Conservation (phyloP, 768 basidiomycete species). For the Boletus barrowsii region DNA sequence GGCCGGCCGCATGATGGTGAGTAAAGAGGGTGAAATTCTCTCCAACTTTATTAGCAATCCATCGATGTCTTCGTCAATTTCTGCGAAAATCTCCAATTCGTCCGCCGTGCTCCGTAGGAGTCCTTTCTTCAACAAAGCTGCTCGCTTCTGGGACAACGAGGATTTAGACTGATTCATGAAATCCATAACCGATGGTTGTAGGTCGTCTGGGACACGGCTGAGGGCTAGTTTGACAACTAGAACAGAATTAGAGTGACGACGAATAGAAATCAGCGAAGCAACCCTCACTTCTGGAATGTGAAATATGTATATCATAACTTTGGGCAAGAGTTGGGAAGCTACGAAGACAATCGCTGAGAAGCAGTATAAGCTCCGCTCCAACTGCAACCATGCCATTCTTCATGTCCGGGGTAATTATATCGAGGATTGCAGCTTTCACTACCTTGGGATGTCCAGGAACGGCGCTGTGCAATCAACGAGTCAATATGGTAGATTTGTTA, state of each 20-base stretch:
- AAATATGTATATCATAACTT: slow-evolving; percentile 73
- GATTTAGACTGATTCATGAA: slow-evolving; percentile 67
- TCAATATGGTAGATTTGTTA: background rate
- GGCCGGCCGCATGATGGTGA: slow-evolving; percentile 44
- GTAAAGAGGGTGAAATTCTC: slow-evolving; percentile 54
- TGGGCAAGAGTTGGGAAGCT: slow-evolving; percentile 67
- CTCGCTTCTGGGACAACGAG: slow-evolving; percentile 64
- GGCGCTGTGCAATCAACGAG: slow-evolving; percentile 35
- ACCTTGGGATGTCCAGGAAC: slow-evolving; percentile 72
- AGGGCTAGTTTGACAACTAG: slow-evolving; percentile 67
- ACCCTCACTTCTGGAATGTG: slow-evolving; percentile 69
- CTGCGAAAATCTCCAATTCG: slow-evolving; percentile 68
- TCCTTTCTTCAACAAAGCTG: slow-evolving; percentile 65
- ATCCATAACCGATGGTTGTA: slow-evolving; percentile 56
- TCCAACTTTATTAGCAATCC: slow-evolving; percentile 53
- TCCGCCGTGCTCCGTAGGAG: slow-evolving; percentile 65
- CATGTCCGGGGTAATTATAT: slow-evolving; percentile 78
- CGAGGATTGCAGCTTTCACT: slow-evolving; percentile 74
- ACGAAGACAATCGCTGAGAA: slow-evolving; percentile 64
- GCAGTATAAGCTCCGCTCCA: slow-evolving; percentile 68
- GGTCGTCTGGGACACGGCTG: slow-evolving; percentile 55
- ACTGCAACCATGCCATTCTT: slow-evolving; percentile 62
- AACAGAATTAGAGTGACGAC: slow-evolving; percentile 4
- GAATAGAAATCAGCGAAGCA: background rate
- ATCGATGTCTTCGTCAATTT: slow-evolving; percentile 65